These are phyloP conservation scores for Lizonia empirigonia DNA, from an alignment of 2,329 filamentous ascomycete genomes.

Conservation along the genomic window DNA sequence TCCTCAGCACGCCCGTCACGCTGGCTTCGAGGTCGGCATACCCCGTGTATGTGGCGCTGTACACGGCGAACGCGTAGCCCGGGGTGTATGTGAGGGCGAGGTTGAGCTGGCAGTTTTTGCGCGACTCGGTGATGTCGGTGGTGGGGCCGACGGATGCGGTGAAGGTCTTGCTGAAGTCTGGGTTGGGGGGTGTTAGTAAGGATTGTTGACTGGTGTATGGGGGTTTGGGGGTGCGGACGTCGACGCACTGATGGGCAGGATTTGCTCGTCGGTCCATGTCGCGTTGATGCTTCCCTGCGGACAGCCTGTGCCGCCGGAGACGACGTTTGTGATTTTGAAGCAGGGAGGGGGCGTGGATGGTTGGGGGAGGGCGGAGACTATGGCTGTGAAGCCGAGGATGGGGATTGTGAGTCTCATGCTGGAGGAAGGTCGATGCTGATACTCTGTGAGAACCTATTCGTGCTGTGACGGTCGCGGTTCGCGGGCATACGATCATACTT, in stretches of 20 bases:
- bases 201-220: background rate
- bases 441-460: background rate
- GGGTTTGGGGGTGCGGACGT: background rate
- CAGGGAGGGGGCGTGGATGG: constrained; percentile 26
- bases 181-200: background rate
- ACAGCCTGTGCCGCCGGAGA: constrained; percentile 44
- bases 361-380: constrained; percentile 10
- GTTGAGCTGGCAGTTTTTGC: constrained; percentile 49
- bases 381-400: background rate
- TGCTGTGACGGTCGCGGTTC: too few species aligned
- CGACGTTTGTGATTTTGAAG: constrained; percentile 41
- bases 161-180: constrained; percentile 40
- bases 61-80: constrained; percentile 47
- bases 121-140: constrained; percentile 32
- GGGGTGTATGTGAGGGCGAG: constrained; percentile 40
- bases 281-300: constrained; percentile 45
- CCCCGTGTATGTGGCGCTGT: constrained; percentile 44
- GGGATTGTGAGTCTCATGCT: background rate
- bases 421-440: background rate
- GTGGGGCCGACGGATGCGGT: constrained; percentile 37
- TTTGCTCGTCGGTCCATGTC: constrained; percentile 36
- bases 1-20: constrained; percentile 43
- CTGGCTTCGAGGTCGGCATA: constrained; percentile 45
- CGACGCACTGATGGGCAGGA: constrained; percentile 41
- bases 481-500: background rate